A percentile compares a stretch with the other conserved stretches of the same genome.
Conservation (phyloP, 768 basidiomycete species). For the Tulasnella sp. region DNA sequence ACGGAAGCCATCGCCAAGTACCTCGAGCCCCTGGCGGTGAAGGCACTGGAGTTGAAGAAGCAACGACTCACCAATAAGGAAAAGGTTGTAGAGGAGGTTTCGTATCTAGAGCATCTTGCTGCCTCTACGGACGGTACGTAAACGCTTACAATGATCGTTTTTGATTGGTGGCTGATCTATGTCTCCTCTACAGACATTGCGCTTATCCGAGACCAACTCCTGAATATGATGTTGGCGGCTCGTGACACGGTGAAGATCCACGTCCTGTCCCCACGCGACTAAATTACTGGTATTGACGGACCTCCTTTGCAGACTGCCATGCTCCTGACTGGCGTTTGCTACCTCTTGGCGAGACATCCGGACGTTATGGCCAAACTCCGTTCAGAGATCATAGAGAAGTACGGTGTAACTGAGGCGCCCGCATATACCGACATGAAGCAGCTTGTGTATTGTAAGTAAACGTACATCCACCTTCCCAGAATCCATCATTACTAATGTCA, state of each 20-base stretch:
- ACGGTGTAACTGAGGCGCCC: not conserved
- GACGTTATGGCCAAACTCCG: constrained; percentile 15
- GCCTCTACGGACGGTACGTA: not conserved
- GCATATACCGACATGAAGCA: constrained; percentile 2
- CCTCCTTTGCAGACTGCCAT: not conserved
- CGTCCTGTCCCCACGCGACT: too few relatives aligned
- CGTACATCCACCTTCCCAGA: not conserved
- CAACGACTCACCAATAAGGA: not conserved
- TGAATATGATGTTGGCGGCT: constrained; percentile 18
- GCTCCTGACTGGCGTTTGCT: constrained; percentile 11
- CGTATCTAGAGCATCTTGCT: constrained; percentile 5
- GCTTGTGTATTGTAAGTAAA: constrained; percentile 14
- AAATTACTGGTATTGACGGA: not conserved
- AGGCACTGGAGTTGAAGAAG: constrained; percentile 12
- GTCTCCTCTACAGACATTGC: not conserved
- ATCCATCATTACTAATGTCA: too few relatives aligned
- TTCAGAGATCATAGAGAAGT: constrained; percentile 22
- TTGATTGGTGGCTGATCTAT: too few relatives aligned
- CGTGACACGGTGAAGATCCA: constrained; percentile 13
- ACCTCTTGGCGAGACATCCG: constrained; percentile 16
- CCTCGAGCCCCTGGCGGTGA: constrained; percentile 3
- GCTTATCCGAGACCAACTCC: constrained; percentile 11
- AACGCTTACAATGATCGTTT: not conserved
- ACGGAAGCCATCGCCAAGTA: constrained; percentile 3
- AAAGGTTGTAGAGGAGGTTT: not conserved